Conservation (phyloP, 2,329 filamentous ascomycete species). For the Tricladium varicosporioides region DNA sequence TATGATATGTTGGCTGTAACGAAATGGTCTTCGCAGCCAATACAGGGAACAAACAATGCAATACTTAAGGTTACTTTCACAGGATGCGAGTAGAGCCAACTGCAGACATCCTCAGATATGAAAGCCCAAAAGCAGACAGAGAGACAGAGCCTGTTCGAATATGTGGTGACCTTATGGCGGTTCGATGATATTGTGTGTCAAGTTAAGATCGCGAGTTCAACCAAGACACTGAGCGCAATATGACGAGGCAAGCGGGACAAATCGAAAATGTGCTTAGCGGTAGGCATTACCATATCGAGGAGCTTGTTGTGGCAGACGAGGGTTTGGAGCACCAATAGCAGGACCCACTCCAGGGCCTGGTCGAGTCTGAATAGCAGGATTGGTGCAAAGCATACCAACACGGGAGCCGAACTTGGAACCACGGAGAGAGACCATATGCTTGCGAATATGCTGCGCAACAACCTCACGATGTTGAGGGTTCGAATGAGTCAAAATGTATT, state of each 20-base stretch:
- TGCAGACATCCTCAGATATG: slow-evolving; percentile 35
- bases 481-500: slow-evolving; percentile 92
- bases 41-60: slow-evolving; percentile 29
- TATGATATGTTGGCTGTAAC: slow-evolving; percentile 28
- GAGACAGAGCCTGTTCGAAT: slow-evolving; percentile 30
- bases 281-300: slow-evolving; percentile 58
- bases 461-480: slow-evolving; percentile 86
- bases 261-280: slow-evolving; percentile 43
- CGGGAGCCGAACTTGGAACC: slow-evolving; percentile 98
- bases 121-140: slow-evolving; percentile 33
- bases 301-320: slow-evolving; percentile 51
- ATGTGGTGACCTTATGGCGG: slow-evolving; percentile 32
- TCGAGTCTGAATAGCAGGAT: slow-evolving; percentile 83
- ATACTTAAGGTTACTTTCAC: slow-evolving; percentile 31
- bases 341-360: slow-evolving; percentile 79
- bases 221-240: slow-evolving; percentile 28
- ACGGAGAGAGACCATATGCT: slow-evolving; percentile 98
- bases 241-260: slow-evolving; percentile 26
- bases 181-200: slow-evolving; percentile 31
- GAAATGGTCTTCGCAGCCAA: slow-evolving; percentile 21
- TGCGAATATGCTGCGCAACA: slow-evolving; percentile 90
- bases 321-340: slow-evolving; percentile 49
- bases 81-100: slow-evolving; percentile 32
- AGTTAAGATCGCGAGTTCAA: slow-evolving; percentile 32
- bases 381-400: slow-evolving; percentile 98